Evolutionary conservation across 768 basidiomycete species (phyloP).

Genomic region (Lactifluus rugatus): DNA sequence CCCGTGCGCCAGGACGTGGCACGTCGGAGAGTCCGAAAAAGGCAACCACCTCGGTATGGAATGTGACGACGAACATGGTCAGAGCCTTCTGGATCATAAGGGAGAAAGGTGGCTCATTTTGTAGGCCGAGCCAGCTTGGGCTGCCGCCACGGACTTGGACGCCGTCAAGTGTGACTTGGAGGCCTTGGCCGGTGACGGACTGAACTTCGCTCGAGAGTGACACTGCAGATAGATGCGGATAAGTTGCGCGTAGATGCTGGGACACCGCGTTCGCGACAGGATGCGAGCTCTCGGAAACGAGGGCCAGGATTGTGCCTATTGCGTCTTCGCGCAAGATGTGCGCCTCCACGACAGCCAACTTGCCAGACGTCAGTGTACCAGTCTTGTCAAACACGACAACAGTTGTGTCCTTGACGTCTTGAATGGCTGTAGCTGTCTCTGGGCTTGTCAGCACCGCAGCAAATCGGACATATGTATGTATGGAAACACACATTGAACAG

Average conservation of each 20-base stretch:
- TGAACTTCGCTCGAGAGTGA: slow-evolving; percentile 19
- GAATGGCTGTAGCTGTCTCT: slow-evolving; percentile 12
- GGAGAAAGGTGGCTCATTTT: slow-evolving; percentile 25
- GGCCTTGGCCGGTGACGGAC: slow-evolving; percentile 30
- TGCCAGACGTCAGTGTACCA: slow-evolving; percentile 42
- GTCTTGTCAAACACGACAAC: slow-evolving; percentile 52
- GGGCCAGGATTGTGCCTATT: slow-evolving; percentile 23
- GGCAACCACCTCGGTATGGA: slow-evolving; percentile 24
- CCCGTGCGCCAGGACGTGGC: slow-evolving; percentile 32
- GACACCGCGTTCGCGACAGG: slow-evolving; percentile 30
- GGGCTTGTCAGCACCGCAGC: background rate
- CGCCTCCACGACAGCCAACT: slow-evolving; percentile 31
- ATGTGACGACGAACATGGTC: slow-evolving; percentile 35
- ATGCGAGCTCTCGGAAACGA: slow-evolving; percentile 29
- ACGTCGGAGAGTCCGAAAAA: slow-evolving; percentile 37
- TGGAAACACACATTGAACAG: slow-evolving; percentile 25
- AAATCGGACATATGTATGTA: background rate
- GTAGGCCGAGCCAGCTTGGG: slow-evolving; percentile 27
- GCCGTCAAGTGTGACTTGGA: slow-evolving; percentile 28
- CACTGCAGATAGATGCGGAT: background rate
- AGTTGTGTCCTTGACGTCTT: slow-evolving; percentile 27
- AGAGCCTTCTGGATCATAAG: slow-evolving; percentile 32
- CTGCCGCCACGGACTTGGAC: slow-evolving; percentile 30
- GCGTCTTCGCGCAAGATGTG: slow-evolving; percentile 24
- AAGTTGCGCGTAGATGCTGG: slow-evolving; percentile 23